phyloP scores from a whole-genome alignment of 306 rosid species.

The Vigna nakashimae region DNA sequence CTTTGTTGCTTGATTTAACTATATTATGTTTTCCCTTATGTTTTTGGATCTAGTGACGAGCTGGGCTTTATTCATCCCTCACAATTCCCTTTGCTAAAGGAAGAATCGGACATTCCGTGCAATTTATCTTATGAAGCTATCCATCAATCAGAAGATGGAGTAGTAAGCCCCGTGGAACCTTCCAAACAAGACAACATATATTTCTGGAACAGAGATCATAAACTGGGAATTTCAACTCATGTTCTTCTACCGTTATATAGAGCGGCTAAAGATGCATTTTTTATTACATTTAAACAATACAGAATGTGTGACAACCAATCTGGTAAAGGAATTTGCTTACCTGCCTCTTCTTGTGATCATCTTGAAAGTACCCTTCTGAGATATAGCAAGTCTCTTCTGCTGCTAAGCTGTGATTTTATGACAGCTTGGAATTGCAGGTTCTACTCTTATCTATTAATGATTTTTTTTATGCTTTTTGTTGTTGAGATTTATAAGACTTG shows the following conservation, averaged over 20 bases:
- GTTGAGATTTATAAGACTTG: slow-evolving; percentile 12
- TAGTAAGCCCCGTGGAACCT: slow-evolving; percentile 40
- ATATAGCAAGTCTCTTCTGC: slow-evolving; percentile 72
- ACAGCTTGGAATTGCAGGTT: slow-evolving; percentile 97
- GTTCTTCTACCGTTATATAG: slow-evolving; percentile 65
- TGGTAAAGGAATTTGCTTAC: slow-evolving; percentile 37
- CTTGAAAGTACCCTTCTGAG: slow-evolving; percentile 67
- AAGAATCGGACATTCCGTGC: slow-evolving; percentile 49
- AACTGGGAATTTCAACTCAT: slow-evolving; percentile 79
- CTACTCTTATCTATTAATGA: slow-evolving; percentile 26
- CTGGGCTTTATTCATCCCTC: slow-evolving; percentile 88
- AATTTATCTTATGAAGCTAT: slow-evolving; percentile 41
- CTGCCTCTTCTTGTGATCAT: slow-evolving; percentile 42
- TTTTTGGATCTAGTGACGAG: slow-evolving; percentile 71
- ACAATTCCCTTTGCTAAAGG: slow-evolving; percentile 62
- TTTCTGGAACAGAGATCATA: slow-evolving; percentile 81
- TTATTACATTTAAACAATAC: slow-evolving; percentile 59
- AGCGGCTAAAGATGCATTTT: slow-evolving; percentile 63
- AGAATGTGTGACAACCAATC: slow-evolving; percentile 44
- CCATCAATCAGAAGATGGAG: slow-evolving; percentile 38
- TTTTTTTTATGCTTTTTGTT: background rate
- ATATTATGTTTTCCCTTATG: slow-evolving; percentile 13
- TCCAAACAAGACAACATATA: slow-evolving; percentile 36
- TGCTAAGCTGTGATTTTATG: slow-evolving; percentile 83
- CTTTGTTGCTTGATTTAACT: slow-evolving; percentile 10